These are phyloP conservation scores for Magnaporthiopsis rhizophila DNA, from an alignment of 2,329 filamentous ascomycete species.

Conservation along the genomic window DNA sequence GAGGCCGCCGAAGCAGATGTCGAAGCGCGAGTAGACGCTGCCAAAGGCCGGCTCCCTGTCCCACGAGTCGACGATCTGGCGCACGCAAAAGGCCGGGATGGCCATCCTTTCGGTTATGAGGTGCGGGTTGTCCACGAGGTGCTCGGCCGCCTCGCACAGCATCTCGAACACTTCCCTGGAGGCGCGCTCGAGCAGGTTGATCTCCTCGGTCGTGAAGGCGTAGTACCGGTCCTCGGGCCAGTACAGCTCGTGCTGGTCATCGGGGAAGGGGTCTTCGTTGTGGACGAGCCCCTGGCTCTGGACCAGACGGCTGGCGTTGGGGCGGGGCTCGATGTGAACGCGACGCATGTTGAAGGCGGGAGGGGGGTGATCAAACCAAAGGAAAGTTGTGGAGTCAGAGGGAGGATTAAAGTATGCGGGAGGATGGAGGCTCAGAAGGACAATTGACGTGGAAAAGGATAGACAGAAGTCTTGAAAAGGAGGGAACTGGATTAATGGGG, in stretches of 20 bases:
- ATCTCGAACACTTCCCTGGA: slow-evolving; percentile 2
- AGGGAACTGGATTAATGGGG: too few relatives aligned
- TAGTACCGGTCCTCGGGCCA: slow-evolving; percentile 4
- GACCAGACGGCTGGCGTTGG: neutral
- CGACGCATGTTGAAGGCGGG: neutral
- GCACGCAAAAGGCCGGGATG: neutral
- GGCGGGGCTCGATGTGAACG: neutral
- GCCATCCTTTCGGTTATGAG: neutral
- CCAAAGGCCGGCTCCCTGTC: slow-evolving; percentile 2
- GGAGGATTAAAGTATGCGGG: too few relatives aligned
- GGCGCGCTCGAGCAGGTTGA: neutral
- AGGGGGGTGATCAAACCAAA: too few relatives aligned
- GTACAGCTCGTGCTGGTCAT: neutral
- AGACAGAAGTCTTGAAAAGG: too few relatives aligned
- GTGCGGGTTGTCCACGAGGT: slow-evolving; percentile 1
- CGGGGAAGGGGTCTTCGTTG: neutral
- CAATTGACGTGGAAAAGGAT: too few relatives aligned
- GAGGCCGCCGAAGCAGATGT: slow-evolving; percentile 1
- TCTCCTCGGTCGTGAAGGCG: slow-evolving; percentile 2
- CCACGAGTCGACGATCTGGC: neutral
- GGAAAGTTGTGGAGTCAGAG: too few relatives aligned
- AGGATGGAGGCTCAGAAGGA: too few relatives aligned
- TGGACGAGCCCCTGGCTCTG: slow-evolving; percentile 2
- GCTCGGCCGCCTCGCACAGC: slow-evolving; percentile 1
- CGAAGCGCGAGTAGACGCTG: slow-evolving; percentile 4